Evolutionary conservation across 352 stramenopile genomes (phyloP), one percentile per base, ranked within the genome.

Genomic region (Plasmopara halstedii): DNA sequence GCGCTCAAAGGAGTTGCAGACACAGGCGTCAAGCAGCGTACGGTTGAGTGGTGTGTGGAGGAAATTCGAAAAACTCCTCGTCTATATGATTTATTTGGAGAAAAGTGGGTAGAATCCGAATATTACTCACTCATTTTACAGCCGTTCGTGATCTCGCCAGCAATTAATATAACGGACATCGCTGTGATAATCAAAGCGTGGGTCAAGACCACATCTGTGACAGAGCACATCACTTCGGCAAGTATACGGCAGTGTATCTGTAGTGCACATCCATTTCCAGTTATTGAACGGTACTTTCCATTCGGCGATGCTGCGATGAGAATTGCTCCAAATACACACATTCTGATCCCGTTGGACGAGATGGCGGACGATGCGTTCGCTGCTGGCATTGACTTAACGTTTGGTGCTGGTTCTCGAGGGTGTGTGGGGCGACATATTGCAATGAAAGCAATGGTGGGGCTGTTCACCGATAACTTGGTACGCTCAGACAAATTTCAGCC

Each of bases 101-200:
- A 60, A 1, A 56, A 64, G 18, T 67, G 58, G 58, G 32, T 27
- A 10, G 49, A 63, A 29, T 45, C 53, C 3, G 58, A 67, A 33
- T 67, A 52, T 21, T 67, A 61, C 13, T 67, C 58, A 29, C 58
- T 67, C 40, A 61, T 67, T 47, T 33, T 67, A 33, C 58, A 67
- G 20, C 58, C 58, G 8, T 67, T 67, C 15, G 6, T 67, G 20
- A 46, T 67, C 26, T 67, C 58, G 0, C 53, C 58, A 4, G 53
- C 58, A n/a, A 67, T 67, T 17, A 67, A 67, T 15, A 20, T 64
- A 22, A 67, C 58, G 0, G 58, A 67, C 26, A 22, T 67, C 17
- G 53, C 58, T 19, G 58, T 67, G 7, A 35, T 38, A 4, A 23
- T 67, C 5, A 46, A 55, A 36, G 40, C 53, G 13, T 67, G 58